Evolutionary conservation across 2,329 filamentous ascomycete species (phyloP), one percentile per base, ranked within the genome.

Genomic region (Penicillium sp.): DNA sequence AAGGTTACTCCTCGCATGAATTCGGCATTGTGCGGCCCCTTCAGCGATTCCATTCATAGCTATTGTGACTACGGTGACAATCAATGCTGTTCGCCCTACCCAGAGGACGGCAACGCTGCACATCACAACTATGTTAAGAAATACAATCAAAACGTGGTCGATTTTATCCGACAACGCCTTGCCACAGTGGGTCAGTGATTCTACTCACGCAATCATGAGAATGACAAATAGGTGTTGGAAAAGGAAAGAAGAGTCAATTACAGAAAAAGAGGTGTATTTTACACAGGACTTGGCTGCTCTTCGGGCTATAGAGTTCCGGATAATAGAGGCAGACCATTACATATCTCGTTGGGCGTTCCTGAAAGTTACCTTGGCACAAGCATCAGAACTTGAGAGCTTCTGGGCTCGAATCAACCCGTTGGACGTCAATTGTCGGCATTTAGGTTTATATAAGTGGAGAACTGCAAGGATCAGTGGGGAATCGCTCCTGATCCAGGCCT

Each of bases 41-140:
- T 54, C 24, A 57, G 60, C 14, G 59, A 38, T 43, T 62, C 57
- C 4, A 47, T 61, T 13, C 60, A 53, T 21, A 59, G 44, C 45
- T 62, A 62, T 45, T 60, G 57, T 32, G 57, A 62, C 31, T 52
- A 47, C 42, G 59, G 57, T 21, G 55, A 60, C 40, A 40, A 38
- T 2, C 56, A 56, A 42, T 56, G 57, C 38, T 59, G 59, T 22
- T 46, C 52, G n/a, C 46, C 32, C 4, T 44, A 47, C 8, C 59
- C 55, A 7, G 14, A 29, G 6, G 55, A 60, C n/a, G 38, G 46
- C 31, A 56, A 60, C 21, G 32, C 46, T 1, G 57, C 55, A 18
- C 59, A 60, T n/a, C 57, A 62, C 34, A 38, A 14, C 13, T 58
- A 62, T 10, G 34, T 56, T 7, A 31, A 42, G 1, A 60, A 58